Conservation (phyloP, 129 eudicot genomes). For the Gnaphalium uliginosum region DNA sequence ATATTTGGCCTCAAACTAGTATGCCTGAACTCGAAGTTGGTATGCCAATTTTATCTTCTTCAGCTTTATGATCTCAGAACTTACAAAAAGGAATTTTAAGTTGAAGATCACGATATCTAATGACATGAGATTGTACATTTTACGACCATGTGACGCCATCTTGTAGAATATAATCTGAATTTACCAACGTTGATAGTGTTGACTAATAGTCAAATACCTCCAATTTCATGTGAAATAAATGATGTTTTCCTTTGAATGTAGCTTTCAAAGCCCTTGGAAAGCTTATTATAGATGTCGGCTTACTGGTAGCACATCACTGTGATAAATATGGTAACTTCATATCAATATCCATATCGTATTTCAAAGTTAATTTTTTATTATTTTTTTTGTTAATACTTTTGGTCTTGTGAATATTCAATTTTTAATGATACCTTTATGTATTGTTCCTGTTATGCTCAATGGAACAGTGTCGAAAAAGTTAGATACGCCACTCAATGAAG, state of each 20-base stretch:
- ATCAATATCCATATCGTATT: conserved; percentile 2
- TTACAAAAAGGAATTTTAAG: not conserved
- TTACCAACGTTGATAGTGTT: not conserved
- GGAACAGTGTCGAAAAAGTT: conserved; percentile 54
- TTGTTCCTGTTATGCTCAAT: conserved; percentile 26
- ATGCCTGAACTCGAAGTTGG: conserved; percentile 94
- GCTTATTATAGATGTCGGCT: conserved; percentile 84
- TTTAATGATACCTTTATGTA: not conserved
- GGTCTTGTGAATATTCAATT: not conserved
- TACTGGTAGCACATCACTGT: conserved; percentile 82
- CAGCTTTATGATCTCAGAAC: conserved; percentile 9
- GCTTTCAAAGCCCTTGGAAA: conserved; percentile 87
- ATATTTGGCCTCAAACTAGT: conserved; percentile 80
- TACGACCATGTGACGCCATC: not conserved
- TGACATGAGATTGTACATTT: conserved; percentile 3
- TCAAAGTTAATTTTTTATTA: not conserved
- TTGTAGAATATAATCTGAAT: not conserved
- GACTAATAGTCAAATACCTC: not conserved
- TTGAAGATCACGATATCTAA: not conserved
- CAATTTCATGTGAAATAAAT: not conserved
- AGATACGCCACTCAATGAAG: conserved; percentile 42
- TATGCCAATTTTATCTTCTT: conserved; percentile 37
- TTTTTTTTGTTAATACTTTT: not conserved
- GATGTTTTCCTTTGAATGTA: conserved; percentile 29
- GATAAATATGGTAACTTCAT: conserved; percentile 67